Evolutionary conservation across 1,284 basidiomycete genomes (phyloP), one percentile per base, ranked within the genome.

Genomic region (Megacollybia platyphylla): DNA sequence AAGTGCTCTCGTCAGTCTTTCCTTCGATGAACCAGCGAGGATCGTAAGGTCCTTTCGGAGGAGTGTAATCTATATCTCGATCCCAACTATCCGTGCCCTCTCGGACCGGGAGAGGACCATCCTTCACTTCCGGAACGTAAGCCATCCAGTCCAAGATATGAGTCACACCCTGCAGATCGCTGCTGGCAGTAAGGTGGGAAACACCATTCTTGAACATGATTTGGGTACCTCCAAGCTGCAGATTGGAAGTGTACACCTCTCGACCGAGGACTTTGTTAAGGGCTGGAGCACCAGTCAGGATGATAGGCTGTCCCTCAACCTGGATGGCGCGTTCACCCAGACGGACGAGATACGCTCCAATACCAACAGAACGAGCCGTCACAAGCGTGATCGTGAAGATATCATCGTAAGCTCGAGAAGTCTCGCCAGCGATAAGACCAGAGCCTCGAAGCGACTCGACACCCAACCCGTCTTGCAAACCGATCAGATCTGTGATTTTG

Each of bases 131-230:
- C 8, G 92, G 94, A 17, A 98, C 76, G 61, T 89, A 99, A 11
- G 92, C 89, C 50, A 99, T 64, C 92, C 96, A 98, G 56, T 91
- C 81, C 46, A 98, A 67, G 54, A 96, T 96, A 47, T 92, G 85
- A 8, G 83, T 80, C 15, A 92, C 90, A 52, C 93, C 92, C 60
- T 97, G 88, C 29, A 98, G 69, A 60, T 99, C 96, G 58, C 92
- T 94, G 54, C 77, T 79, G 20, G 94, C 93, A 2, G 88, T 93
- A 42, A 98, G 68, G 61, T 99, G 96, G 10, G 94, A 97, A 43
- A 98, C 90, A 67, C 96, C 96, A 59, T 97, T 97, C 76, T 94
- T 94, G 78, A 92, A 87, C 92, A 97, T 97, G 70, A 97, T 98
- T 57, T 93, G 89, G 30, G 96, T 97, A 47, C 96, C 96, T 57